phyloP scores from a whole-genome alignment of 352 stramenopile species.

The Pythium phragmitis region DNA sequence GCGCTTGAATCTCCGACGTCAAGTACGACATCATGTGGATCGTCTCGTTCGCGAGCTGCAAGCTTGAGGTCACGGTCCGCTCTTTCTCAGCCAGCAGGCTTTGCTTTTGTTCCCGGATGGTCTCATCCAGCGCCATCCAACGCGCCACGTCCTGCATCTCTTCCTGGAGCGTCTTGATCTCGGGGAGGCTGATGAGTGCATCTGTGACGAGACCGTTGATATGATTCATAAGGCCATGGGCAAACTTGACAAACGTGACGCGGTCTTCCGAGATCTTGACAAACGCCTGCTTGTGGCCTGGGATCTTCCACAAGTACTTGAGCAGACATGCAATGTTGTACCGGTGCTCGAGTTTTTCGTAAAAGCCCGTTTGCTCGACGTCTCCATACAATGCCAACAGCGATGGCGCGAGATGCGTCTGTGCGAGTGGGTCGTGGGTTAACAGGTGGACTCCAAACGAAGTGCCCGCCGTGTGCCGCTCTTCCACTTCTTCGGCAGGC shows the following conservation, averaged over 20 bases:
- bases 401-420: slow-evolving; percentile 91
- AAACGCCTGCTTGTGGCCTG: slow-evolving; percentile 94
- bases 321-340: slow-evolving; percentile 96
- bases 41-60: slow-evolving; percentile 97
- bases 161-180: slow-evolving; percentile 94
- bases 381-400: slow-evolving; percentile 97
- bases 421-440: slow-evolving; percentile 59
- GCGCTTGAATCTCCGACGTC: slow-evolving; percentile 92
- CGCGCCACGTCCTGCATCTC: slow-evolving; percentile 83
- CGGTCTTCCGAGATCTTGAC: slow-evolving; percentile 91
- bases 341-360: slow-evolving; percentile 97
- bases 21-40: slow-evolving; percentile 98
- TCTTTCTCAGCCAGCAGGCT: slow-evolving; percentile 88
- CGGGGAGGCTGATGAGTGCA: slow-evolving; percentile 94
- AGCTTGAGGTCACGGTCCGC: slow-evolving; percentile 89
- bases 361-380: slow-evolving; percentile 97
- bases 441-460: slow-evolving; percentile 57
- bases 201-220: slow-evolving; percentile 96
- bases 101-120: slow-evolving; percentile 89
- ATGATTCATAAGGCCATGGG: slow-evolving; percentile 99
- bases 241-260: slow-evolving; percentile 96
- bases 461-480: slow-evolving; percentile 61
- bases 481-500: slow-evolving; percentile 80
- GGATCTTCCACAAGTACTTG: slow-evolving; percentile 96
- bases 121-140: slow-evolving; percentile 86